Evolutionary conservation across 1,284 basidiomycete species (phyloP).

Genomic region (Ganoderma boninense): DNA sequence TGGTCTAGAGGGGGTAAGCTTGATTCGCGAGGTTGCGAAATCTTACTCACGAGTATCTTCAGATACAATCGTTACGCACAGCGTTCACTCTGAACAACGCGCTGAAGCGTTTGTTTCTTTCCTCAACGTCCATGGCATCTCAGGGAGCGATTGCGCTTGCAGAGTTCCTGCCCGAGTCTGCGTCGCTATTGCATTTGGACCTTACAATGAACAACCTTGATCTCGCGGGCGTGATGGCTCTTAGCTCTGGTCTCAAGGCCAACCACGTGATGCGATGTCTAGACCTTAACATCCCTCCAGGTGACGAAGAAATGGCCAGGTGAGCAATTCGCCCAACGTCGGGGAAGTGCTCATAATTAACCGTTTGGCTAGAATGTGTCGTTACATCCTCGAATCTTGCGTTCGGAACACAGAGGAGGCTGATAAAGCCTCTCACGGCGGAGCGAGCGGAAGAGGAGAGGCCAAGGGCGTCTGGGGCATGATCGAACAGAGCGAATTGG

Average conservation of each 20-base stretch:
- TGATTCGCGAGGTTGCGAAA: neutral
- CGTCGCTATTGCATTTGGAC: conserved; percentile 88
- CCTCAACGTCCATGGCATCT: conserved; percentile 83
- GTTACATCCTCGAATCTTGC: conserved; percentile 84
- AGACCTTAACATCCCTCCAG: conserved; percentile 92
- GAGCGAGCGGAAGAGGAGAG: conserved; percentile 47
- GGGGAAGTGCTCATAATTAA: neutral
- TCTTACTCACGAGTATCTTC: conserved; percentile 6
- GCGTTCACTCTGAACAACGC: conserved; percentile 94
- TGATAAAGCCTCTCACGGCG: conserved; percentile 54
- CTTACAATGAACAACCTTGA: conserved; percentile 85
- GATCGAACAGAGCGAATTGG: conserved; percentile 84
- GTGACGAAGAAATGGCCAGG: conserved; percentile 89
- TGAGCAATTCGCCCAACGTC: conserved; percentile 43
- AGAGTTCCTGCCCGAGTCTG: conserved; percentile 94
- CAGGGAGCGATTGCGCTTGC: conserved; percentile 94
- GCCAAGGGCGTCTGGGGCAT: conserved; percentile 80
- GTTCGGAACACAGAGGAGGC: conserved; percentile 92
- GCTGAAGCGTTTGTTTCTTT: conserved; percentile 92
- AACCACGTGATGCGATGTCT: conserved; percentile 92
- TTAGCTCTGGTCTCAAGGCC: conserved; percentile 84
- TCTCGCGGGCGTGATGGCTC: conserved; percentile 92
- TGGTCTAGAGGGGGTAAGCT: conserved; percentile 81
- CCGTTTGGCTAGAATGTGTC: conserved; percentile 62
- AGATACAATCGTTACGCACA: conserved; percentile 90